Percentiles rank a stretch among this genome's conserved stretches.
phyloP scores from a whole-genome alignment of 495 filamentous ascomycete genomes.

The Tuber calosporum region DNA sequence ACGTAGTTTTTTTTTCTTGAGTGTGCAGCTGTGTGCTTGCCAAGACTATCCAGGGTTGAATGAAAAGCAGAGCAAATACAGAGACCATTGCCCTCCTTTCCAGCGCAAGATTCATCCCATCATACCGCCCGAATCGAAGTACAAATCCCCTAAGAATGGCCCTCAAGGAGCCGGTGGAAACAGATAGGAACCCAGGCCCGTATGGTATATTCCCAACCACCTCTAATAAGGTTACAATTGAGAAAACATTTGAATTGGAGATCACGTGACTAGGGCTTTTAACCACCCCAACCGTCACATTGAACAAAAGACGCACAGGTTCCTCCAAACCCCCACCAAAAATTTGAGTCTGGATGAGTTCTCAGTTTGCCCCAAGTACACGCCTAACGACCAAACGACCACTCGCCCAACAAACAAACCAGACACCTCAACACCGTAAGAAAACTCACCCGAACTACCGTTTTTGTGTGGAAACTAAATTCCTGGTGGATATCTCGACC shows the following conservation, averaged over 20 bases:
- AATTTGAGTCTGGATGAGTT: constrained; percentile 16
- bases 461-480: not conserved
- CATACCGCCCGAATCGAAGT: not conserved
- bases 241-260: not conserved
- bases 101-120: not conserved
- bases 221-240: not conserved
- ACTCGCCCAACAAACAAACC: constrained; percentile 11
- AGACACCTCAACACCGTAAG: constrained; percentile 5
- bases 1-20: not conserved
- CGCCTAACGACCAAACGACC: not conserved
- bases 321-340: constrained; percentile 11
- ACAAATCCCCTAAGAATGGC: not conserved
- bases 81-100: not conserved
- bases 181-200: not conserved
- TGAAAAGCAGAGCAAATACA: not conserved
- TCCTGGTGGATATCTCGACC: not conserved
- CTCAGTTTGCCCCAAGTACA: constrained; percentile 20
- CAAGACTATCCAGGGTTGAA: not conserved
- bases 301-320: constrained; percentile 20
- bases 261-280: constrained; percentile 25
- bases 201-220: not conserved
- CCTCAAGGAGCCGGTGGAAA: not conserved
- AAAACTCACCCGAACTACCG: not conserved
- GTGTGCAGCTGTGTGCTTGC: not conserved
- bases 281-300: constrained; percentile 23